A percentile compares a stretch with the other conserved stretches of the same genome.
Evolutionary conservation across 31 red algal species (phyloP).

Genomic region (Endocladia muricata): DNA sequence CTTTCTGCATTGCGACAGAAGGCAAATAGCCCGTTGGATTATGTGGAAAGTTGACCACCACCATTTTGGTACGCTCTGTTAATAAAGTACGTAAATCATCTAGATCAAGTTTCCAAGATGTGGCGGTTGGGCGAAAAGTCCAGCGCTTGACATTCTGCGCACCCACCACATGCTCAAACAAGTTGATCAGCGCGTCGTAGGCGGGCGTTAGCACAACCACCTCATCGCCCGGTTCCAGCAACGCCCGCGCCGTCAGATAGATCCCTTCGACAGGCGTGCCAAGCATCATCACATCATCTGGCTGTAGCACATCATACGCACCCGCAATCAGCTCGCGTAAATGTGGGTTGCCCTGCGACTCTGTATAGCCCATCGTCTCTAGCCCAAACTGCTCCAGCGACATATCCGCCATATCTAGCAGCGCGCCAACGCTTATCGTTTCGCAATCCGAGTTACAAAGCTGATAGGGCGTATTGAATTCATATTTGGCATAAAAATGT

Average conservation of each 20-base stretch:
- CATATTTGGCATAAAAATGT: neutral
- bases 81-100: neutral
- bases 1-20: neutral
- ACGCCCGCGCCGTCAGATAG: neutral
- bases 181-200: too few species aligned
- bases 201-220: neutral
- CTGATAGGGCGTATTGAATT: neutral
- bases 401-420: neutral
- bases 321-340: neutral
- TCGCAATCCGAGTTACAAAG: slow-evolving; percentile 4
- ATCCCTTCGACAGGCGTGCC: neutral
- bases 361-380: neutral
- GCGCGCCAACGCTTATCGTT: neutral
- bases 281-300: neutral
- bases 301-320: neutral
- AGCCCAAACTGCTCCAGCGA: neutral
- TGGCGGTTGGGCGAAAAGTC: neutral
- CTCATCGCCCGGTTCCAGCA: neutral
- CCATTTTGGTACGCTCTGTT: neutral
- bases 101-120: too few species aligned
- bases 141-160: too few species aligned
- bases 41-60: neutral
- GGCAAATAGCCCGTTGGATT: neutral
- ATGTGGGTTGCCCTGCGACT: neutral
- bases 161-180: too few species aligned